Conservation (phyloP, 441 rosid species). For the Pelargonium myrrhifolium region DNA sequence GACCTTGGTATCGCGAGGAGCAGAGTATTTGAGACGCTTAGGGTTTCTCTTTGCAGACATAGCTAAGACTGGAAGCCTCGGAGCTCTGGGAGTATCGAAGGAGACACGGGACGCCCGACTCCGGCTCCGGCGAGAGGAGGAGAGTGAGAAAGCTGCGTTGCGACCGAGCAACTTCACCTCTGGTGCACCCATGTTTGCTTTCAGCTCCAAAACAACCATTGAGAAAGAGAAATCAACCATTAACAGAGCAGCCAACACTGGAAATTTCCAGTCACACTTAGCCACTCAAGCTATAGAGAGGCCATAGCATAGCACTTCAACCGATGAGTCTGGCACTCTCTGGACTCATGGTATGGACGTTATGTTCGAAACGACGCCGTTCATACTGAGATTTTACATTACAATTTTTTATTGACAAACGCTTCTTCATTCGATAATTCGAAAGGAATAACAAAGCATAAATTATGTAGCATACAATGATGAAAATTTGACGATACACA, state of each 20-base stretch:
- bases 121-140: slow-evolving; percentile 15
- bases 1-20: slow-evolving; percentile 72
- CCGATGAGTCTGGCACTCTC: too few species aligned
- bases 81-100: slow-evolving; percentile 24
- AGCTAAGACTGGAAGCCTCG: slow-evolving; percentile 30
- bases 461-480: too few species aligned
- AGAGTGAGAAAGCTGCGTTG: slow-evolving; percentile 16
- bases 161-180: slow-evolving; percentile 17
- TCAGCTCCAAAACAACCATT: slow-evolving; percentile 1
- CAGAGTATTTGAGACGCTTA: slow-evolving; percentile 80
- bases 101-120: slow-evolving; percentile 23
- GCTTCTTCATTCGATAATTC: too few species aligned
- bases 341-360: too few species aligned
- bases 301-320: too few species aligned
- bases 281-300: too few species aligned
- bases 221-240: too few species aligned
- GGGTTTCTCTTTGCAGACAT: slow-evolving; percentile 74
- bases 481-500: too few species aligned
- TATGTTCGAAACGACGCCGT: too few species aligned
- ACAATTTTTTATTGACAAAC: too few species aligned
- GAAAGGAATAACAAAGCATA: too few species aligned
- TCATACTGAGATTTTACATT: too few species aligned
- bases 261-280: not conserved
- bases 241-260: not conserved
- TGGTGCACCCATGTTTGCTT: slow-evolving; percentile 28